Percentiles rank a stretch among this genome's conserved stretches.
Evolutionary conservation across 2,329 filamentous ascomycete species (phyloP).

Genomic region (Tetracladium maxilliforme): DNA sequence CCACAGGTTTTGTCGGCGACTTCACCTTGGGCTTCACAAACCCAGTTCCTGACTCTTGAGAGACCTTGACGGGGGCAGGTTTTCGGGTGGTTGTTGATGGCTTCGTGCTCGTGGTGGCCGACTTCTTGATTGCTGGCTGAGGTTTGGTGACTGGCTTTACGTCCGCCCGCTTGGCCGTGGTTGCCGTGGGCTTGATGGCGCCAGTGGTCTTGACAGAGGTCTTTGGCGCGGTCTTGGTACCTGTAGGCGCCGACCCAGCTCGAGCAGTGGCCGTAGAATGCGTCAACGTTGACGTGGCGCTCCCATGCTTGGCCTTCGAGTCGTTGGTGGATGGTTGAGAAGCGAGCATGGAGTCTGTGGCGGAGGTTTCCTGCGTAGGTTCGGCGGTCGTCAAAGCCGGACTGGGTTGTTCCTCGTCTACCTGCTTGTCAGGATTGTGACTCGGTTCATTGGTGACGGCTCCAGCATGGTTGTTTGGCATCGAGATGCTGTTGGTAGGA

Average conservation of each 20-base stretch:
- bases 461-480: too few species aligned
- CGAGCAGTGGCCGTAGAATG: neutral
- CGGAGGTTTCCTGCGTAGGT: too few species aligned
- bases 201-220: slow-evolving; percentile 3
- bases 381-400: too few species aligned
- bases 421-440: too few species aligned
- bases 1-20: slow-evolving; percentile 55
- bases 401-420: too few species aligned
- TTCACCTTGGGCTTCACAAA: slow-evolving; percentile 46
- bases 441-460: too few species aligned
- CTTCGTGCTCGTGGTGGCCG: slow-evolving; percentile 17
- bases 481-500: too few species aligned
- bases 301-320: too few species aligned
- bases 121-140: slow-evolving; percentile 3
- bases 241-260: slow-evolving; percentile 1
- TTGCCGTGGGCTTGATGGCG: neutral
- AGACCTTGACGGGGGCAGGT: slow-evolving; percentile 13
- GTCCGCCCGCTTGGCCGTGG: neutral
- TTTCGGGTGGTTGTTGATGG: slow-evolving; percentile 13
- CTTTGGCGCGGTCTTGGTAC: slow-evolving; percentile 10
- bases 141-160: neutral
- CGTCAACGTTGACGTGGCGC: slow-evolving; percentile 18
- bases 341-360: too few species aligned
- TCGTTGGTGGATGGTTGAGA: too few species aligned
- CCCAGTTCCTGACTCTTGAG: too few species aligned